phyloP scores from a whole-genome alignment of 495 filamentous ascomycete genomes.

The Trichoderma orchidacearum region DNA sequence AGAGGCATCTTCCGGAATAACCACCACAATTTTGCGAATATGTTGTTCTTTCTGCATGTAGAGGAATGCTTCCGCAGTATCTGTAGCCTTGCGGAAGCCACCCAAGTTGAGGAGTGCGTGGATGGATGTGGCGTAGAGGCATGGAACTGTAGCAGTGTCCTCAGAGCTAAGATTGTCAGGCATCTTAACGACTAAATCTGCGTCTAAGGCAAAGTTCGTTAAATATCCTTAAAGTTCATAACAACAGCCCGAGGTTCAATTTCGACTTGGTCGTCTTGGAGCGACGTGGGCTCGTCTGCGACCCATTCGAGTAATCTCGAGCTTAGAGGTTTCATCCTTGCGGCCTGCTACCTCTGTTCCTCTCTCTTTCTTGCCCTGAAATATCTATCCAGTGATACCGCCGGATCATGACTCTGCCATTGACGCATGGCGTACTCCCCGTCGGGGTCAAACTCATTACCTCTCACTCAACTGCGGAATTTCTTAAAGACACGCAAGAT shows the following conservation, averaged over 20 bases:
- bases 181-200: constrained; percentile 21
- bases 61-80: constrained; percentile 24
- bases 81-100: constrained; percentile 16
- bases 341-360: too few relatives aligned
- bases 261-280: constrained; percentile 19
- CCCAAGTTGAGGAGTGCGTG: constrained; percentile 28
- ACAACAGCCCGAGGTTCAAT: constrained; percentile 25
- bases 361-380: too few relatives aligned
- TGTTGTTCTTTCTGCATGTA: constrained; percentile 33
- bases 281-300: constrained; percentile 2
- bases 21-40: constrained; percentile 36
- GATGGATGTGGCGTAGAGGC: constrained; percentile 40
- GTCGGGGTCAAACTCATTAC: background rate
- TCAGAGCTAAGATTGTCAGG: constrained; percentile 33
- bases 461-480: background rate
- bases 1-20: constrained; percentile 14
- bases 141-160: constrained; percentile 35
- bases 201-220: constrained; percentile 6
- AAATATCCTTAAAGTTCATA: constrained; percentile 34
- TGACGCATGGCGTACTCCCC: constrained; percentile 4
- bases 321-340: background rate
- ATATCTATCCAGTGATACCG: background rate
- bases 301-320: background rate
- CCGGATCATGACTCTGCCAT: constrained; percentile 2
- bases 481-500: background rate